Evolutionary conservation across 1,139 yeast genomes (phyloP), one percentile per base, ranked within the genome.

Genomic region (Zygoascus sp.): DNA sequence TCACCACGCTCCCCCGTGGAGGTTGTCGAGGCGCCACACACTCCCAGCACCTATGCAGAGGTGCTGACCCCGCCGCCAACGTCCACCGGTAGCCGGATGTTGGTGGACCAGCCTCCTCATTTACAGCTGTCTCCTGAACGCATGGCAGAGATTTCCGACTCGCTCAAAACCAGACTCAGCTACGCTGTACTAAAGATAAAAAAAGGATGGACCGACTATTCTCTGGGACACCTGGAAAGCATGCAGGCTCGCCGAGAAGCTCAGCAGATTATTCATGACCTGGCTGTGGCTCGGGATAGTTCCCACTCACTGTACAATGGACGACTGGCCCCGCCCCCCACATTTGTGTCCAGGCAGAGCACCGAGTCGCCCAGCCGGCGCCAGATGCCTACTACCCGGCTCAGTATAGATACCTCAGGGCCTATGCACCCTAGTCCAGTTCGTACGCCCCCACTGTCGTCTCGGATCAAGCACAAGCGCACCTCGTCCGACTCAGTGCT

Each of bases 171-270:
- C 13, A 61, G 78, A 43, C 60, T 74, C 16, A 69, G 74, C 44
- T 72, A 69, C 58, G 79, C 79, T 6, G 63, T 71, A 54, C 65
- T 73, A 28, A 74, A 74, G 57, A 63, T 72, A 39, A 75, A 73
- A 49, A 54, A 61, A 42, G 66, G 66, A 5, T 62, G 66, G 66
- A 51, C 63, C 10, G 50, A 48, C 21, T 58, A 53, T 30, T 51
- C 59, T 1, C 50, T 62, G 13, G 59, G 53, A 16, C 60, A 61
- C 22, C 36, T 59, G n/a, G 64, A 60, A 43, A 38, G 46, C 21
- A 17, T 30, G 16, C 45, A 44, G 34, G 42, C 49, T 9, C 19
- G 35, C 6, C 16, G 40, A 6, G 49, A 38, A 17, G 46, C 42
- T 20, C 41, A 35, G 17, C 45, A 37, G 27, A 37, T 42, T 27